phyloP scores from a whole-genome alignment of 306 rosid genomes.

The Bauhinia variegata region DNA sequence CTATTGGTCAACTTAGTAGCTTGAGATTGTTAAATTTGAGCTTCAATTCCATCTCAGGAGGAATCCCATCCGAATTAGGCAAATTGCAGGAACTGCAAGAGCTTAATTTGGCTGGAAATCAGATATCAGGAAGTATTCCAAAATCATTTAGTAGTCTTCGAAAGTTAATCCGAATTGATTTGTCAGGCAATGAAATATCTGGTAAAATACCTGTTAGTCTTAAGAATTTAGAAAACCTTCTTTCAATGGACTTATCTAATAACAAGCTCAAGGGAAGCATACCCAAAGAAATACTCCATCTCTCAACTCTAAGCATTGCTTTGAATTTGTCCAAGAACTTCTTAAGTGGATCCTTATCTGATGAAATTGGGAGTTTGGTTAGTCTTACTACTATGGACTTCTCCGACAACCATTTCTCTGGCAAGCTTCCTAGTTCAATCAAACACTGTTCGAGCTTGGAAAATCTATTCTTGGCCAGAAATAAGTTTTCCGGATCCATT shows the following conservation, averaged over 20 bases:
- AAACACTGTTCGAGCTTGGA: slow-evolving; percentile 62
- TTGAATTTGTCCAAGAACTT: slow-evolving; percentile 65
- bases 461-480: slow-evolving; percentile 49
- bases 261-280: slow-evolving; percentile 70
- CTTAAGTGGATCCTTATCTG: slow-evolving; percentile 67
- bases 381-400: slow-evolving; percentile 56
- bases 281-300: slow-evolving; percentile 55
- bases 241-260: slow-evolving; percentile 63
- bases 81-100: slow-evolving; percentile 51
- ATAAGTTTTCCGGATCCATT: slow-evolving; percentile 66
- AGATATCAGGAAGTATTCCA: slow-evolving; percentile 60
- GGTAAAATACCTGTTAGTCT: slow-evolving; percentile 54
- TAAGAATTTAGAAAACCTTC: slow-evolving; percentile 51
- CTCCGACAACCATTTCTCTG: slow-evolving; percentile 57
- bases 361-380: slow-evolving; percentile 43
- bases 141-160: slow-evolving; percentile 56
- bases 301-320: slow-evolving; percentile 52
- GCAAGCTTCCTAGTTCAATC: slow-evolving; percentile 61
- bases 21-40: slow-evolving; percentile 63
- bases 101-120: slow-evolving; percentile 52
- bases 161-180: slow-evolving; percentile 56
- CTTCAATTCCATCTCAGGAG: slow-evolving; percentile 60
- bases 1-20: slow-evolving; percentile 60
- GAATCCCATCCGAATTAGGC: slow-evolving; percentile 64
- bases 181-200: slow-evolving; percentile 55